Conservation (phyloP, 2,329 filamentous ascomycete species). For the Bimuria novae-zelandiae region DNA sequence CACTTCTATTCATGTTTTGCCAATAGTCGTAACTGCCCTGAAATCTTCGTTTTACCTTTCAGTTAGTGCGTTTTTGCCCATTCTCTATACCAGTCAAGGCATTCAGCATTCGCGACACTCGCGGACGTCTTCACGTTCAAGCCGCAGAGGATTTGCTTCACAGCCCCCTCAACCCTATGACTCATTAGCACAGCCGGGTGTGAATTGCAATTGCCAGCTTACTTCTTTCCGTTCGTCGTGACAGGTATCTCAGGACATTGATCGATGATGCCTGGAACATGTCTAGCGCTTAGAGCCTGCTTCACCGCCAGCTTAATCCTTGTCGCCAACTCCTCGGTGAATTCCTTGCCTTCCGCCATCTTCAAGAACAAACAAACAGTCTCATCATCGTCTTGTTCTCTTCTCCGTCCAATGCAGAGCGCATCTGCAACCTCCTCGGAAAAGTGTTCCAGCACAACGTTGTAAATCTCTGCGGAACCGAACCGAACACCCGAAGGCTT, state of each 20-base stretch:
- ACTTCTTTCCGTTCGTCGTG: conserved; percentile 96
- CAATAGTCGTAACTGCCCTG: neutral
- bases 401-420: conserved; percentile 79
- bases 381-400: conserved; percentile 75
- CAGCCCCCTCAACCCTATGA: conserved; percentile 84
- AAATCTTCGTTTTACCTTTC: neutral
- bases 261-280: conserved; percentile 84
- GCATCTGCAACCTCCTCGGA: conserved; percentile 78
- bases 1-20: no score
- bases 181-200: conserved; percentile 10
- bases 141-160: conserved; percentile 94
- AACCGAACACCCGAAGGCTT: conserved; percentile 93
- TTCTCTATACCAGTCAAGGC: conserved; percentile 82
- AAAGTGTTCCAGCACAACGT: conserved; percentile 85
- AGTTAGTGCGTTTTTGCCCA: conserved; percentile 59
- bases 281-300: conserved; percentile 80
- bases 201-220: conserved; percentile 43
- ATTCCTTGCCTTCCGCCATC: conserved; percentile 63
- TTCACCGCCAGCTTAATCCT: conserved; percentile 72
- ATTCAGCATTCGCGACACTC: conserved; percentile 89
- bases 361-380: conserved; percentile 88
- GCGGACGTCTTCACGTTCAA: conserved; percentile 85
- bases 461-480: conserved; percentile 94
- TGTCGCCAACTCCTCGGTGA: conserved; percentile 64
- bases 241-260: conserved; percentile 86